Percentiles rank a stretch among this genome's conserved stretches.
Evolutionary conservation across 2,329 filamentous ascomycete species (phyloP).

Genomic region (Aspergillus fumigatiaffinis): DNA sequence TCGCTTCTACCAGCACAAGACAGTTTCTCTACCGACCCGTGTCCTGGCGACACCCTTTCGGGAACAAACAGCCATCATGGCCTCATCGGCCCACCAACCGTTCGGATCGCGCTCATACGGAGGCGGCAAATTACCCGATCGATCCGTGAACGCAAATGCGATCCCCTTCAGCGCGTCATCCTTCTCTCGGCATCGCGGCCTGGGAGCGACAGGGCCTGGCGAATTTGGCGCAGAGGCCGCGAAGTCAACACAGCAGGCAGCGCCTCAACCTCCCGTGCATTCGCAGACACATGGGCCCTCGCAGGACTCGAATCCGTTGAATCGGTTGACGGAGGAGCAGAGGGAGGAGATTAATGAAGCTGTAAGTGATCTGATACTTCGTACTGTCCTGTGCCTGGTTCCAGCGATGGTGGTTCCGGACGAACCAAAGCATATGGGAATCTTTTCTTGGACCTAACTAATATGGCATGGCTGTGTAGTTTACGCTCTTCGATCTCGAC

Average conservation of each 20-base stretch:
- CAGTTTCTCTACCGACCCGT: neutral
- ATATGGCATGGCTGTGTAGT: slow-evolving; percentile 49
- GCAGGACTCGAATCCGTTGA: slow-evolving; percentile 48
- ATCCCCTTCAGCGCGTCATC: slow-evolving; percentile 41
- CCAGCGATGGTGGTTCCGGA: too few species aligned
- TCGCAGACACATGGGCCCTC: slow-evolving; percentile 41
- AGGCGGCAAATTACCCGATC: slow-evolving; percentile 52
- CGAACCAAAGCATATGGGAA: neutral
- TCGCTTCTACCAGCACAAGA: slow-evolving; percentile 6
- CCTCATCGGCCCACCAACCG: slow-evolving; percentile 51
- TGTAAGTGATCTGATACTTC: slow-evolving; percentile 49
- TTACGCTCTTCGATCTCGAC: slow-evolving; percentile 93
- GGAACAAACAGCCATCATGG: slow-evolving; percentile 38
- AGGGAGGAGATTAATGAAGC: slow-evolving; percentile 91
- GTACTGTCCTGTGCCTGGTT: too few species aligned
- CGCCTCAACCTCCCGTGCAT: slow-evolving; percentile 35
- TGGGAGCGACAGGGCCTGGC: slow-evolving; percentile 24
- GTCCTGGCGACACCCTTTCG: slow-evolving; percentile 1
- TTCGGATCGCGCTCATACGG: slow-evolving; percentile 54
- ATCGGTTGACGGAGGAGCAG: slow-evolving; percentile 75
- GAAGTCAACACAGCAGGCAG: slow-evolving; percentile 26
- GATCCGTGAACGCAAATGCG: slow-evolving; percentile 40
- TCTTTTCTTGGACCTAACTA: neutral
- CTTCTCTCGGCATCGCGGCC: slow-evolving; percentile 39
- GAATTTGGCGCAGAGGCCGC: slow-evolving; percentile 27